phyloP scores from a whole-genome alignment of 352 stramenopile species.

The Blastocystis sp. region DNA sequence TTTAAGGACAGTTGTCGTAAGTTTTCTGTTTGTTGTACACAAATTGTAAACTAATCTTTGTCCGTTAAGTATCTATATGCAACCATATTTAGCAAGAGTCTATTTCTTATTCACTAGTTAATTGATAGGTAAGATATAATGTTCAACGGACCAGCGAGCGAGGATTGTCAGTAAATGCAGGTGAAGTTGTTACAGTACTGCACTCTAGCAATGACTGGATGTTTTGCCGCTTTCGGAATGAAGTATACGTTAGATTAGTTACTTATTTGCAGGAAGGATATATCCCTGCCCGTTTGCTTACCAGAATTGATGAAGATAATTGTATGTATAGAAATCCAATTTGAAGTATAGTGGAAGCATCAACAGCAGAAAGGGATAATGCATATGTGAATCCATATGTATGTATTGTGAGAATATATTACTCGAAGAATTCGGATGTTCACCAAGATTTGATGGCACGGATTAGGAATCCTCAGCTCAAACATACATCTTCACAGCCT shows the following conservation, averaged over 20 bases:
- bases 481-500: not conserved
- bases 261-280: not conserved
- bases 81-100: too few species aligned
- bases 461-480: not conserved
- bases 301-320: not conserved
- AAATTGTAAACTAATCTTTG: not conserved
- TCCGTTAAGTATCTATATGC: too few species aligned
- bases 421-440: not conserved
- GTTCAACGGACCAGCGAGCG: not conserved
- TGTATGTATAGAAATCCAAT: not conserved
- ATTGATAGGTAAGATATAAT: too few species aligned
- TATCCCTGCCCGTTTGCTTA: not conserved
- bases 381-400: slow-evolving; percentile 1
- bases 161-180: not conserved
- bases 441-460: not conserved
- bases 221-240: not conserved
- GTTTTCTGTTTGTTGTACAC: too few species aligned
- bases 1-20: not conserved
- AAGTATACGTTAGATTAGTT: not conserved
- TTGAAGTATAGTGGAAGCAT: not conserved
- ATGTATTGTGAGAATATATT: not conserved
- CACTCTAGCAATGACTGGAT: not conserved
- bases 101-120: too few species aligned
- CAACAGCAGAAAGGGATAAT: not conserved
- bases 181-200: not conserved